Evolutionary conservation across 768 basidiomycete genomes (phyloP), one percentile per base, ranked within the genome.

Genomic region (Kwoniella heveanensis): DNA sequence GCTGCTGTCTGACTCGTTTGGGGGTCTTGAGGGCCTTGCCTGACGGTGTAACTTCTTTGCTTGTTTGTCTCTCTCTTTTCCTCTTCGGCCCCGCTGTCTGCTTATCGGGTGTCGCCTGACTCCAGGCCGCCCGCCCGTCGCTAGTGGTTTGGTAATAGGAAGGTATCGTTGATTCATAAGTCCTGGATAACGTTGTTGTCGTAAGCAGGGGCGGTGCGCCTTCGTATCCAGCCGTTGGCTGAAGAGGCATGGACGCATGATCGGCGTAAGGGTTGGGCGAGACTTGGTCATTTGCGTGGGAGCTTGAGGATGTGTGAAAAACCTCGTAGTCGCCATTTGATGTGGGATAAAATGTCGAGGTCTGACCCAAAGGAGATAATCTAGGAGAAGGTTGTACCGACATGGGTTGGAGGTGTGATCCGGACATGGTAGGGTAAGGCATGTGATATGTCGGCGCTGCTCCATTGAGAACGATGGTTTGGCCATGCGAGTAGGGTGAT

Each of bases 101-200:
- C 36, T 64, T 64, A 15, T 69, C 64, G 21, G 67, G 62, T n/a
- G 54, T 71, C 17, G 58, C 47, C 44, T 62, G 66, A 36, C 47
- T 65, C 60, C 57, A 66, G 25, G 64, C 19, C 37, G 51, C 21
- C 22, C 37, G 51, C 2, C 65, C 66, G 56, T 62, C 61, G 25
- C 49, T 60, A 13, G 64, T 69, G 25, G 69, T 51, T 13, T 68
- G 70, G 44, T 74, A 74, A 55, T 74, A 74, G 30, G 68, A 67
- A 13, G 73, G 65, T 60, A 74, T 74, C 24, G 73, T 74, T 19
- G 70, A 61, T 22, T 74, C 70, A 59, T 71, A 74, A 15, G 70
- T 57, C 22, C 70, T 53, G 7, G 60, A 48, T n/a, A 67, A 50
- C 5, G 65, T 62, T 1, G 69, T 58, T 13, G 67, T 69, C 21